Percentiles rank a stretch among this genome's conserved stretches.
These are phyloP conservation scores for Pythium aquatile DNA, from an alignment of 352 stramenopile species.

Conservation along the genomic window DNA sequence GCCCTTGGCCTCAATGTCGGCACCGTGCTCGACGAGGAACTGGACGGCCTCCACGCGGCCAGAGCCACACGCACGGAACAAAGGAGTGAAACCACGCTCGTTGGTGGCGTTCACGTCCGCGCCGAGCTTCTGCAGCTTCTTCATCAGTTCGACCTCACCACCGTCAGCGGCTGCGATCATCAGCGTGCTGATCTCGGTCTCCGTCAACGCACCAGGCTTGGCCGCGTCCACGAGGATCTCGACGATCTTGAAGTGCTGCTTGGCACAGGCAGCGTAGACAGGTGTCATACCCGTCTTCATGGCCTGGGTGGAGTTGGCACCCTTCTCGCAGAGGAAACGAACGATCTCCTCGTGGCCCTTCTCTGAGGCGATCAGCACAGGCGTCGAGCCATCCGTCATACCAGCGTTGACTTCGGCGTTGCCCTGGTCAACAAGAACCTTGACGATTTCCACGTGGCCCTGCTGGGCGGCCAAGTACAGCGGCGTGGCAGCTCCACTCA, in stretches of 20 bases:
- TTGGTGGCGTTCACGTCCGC: slow-evolving; percentile 31
- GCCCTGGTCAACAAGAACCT: slow-evolving; percentile 9
- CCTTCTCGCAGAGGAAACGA: slow-evolving; percentile 41
- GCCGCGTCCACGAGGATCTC: slow-evolving; percentile 24
- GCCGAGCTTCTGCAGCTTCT: slow-evolving; percentile 20
- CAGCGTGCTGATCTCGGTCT: slow-evolving; percentile 26
- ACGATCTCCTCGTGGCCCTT: slow-evolving; percentile 71
- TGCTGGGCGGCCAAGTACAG: slow-evolving; percentile 83
- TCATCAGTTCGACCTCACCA: slow-evolving; percentile 23
- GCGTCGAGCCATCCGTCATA: slow-evolving; percentile 76
- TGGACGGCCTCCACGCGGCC: slow-evolving; percentile 61
- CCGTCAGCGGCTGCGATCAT: slow-evolving; percentile 30
- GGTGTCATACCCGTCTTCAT: slow-evolving; percentile 74
- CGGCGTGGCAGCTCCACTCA: slow-evolving; percentile 53
- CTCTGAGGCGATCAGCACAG: slow-evolving; percentile 74
- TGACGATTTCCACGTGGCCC: slow-evolving; percentile 33
- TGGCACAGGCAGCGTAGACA: slow-evolving; percentile 75
- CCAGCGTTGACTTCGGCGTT: slow-evolving; percentile 35
- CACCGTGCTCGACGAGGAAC: slow-evolving; percentile 45
- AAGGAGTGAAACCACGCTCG: slow-evolving; percentile 28
- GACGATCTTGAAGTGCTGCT: slow-evolving; percentile 36
- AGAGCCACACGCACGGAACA: slow-evolving; percentile 31
- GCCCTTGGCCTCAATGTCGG: slow-evolving; percentile 38
- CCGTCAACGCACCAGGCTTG: slow-evolving; percentile 4
- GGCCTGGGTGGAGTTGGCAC: slow-evolving; percentile 51